Conservation (phyloP, 2,329 filamentous ascomycete species). For the Parascedosporium putredinis region DNA sequence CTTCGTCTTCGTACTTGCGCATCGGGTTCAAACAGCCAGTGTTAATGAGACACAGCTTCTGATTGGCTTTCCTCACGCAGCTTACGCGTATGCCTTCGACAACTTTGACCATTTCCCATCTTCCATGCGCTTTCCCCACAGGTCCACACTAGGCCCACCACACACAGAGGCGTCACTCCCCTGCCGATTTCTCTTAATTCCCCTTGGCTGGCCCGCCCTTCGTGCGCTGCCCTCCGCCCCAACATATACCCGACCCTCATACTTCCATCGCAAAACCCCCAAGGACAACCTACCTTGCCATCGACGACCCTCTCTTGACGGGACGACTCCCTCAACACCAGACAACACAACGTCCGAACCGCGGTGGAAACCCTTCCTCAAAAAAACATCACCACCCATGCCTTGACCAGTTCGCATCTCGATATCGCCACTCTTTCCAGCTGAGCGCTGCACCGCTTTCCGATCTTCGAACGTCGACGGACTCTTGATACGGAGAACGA, state of each 20-base stretch:
- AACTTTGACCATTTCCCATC: constrained; percentile 3
- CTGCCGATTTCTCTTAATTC: constrained; percentile 9
- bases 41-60: constrained; percentile 6
- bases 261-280: constrained; percentile 6
- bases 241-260: constrained; percentile 8
- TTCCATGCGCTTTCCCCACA: constrained; percentile 7
- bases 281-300: not conserved
- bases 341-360: not conserved
- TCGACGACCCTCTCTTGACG: not conserved
- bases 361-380: not conserved
- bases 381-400: not conserved
- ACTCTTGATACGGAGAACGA: no score
- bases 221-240: constrained; percentile 9
- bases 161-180: constrained; percentile 5
- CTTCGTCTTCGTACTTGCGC: constrained; percentile 1
- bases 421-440: not conserved
- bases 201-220: constrained; percentile 2
- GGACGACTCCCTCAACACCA: constrained; percentile 1
- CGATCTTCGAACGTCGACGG: not conserved
- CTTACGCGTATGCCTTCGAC: constrained; percentile 19
- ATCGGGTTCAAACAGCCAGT: constrained; percentile 5
- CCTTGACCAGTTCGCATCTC: not conserved
- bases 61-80: constrained; percentile 19
- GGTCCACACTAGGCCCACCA: constrained; percentile 5
- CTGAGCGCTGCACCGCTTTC: not conserved